These are phyloP conservation scores for Porogramme epimiltina DNA, from an alignment of 1,284 basidiomycete genomes.

Conservation along the genomic window DNA sequence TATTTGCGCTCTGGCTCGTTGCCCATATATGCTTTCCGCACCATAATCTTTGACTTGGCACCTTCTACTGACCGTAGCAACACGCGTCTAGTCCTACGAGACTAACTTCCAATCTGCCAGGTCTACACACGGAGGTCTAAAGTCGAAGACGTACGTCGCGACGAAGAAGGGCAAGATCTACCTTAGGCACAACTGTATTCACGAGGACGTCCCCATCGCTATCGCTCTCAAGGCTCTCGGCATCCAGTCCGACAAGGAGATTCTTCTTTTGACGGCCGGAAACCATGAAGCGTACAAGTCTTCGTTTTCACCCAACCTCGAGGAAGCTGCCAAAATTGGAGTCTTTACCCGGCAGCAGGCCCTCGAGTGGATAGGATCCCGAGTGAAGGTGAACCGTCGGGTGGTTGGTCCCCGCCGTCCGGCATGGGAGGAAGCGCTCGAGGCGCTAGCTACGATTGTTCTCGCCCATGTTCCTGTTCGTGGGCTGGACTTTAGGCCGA, in stretches of 20 bases:
- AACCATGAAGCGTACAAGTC: conserved; percentile 89
- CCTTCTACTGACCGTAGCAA: no score
- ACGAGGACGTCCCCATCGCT: conserved; percentile 96
- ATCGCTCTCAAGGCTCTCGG: conserved; percentile 97
- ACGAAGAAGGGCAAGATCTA: conserved; percentile 95
- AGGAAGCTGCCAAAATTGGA: conserved; percentile 90
- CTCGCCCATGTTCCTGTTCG: conserved; percentile 95
- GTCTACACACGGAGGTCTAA: conserved; percentile 95
- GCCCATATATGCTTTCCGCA: no score
- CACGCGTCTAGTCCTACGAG: not conserved
- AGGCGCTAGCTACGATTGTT: conserved; percentile 96
- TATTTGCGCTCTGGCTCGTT: no score
- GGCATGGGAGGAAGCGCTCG: conserved; percentile 92
- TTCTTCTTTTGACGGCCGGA: conserved; percentile 93
- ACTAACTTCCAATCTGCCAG: no score
- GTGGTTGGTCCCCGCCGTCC: conserved; percentile 83
- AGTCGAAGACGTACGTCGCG: conserved; percentile 97
- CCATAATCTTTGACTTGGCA: no score
- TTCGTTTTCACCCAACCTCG: conserved; percentile 90
- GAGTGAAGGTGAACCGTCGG: conserved; percentile 88
- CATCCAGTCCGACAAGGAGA: conserved; percentile 97
- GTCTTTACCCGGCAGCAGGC: conserved; percentile 95
- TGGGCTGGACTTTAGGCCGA: conserved; percentile 90
- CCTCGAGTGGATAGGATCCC: conserved; percentile 91
- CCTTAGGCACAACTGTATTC: conserved; percentile 97